Base-by-base conservation (phyloP, 441 rosid species). In the Melastoma candidum region DNA sequence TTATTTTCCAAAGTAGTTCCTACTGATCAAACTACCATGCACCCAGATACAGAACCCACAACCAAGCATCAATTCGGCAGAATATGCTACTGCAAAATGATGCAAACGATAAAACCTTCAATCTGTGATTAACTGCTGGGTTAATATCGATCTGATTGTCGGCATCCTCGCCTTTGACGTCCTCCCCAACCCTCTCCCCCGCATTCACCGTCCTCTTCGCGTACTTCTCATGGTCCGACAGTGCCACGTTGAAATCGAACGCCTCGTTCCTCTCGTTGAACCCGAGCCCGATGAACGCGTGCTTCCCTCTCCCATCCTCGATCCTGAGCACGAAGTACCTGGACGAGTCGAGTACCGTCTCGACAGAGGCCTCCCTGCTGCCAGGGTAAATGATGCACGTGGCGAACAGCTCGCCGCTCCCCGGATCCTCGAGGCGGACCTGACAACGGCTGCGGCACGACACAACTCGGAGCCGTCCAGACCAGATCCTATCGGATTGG, bases 401-500 rank as follows among this genome's bases (percentile, higher is more conserved):
- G 2, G 98, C 98, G 39, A 93, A 93, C 1, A 88, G 84, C 69
- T 88, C 98, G 0, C 82, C 93, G 13, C 95, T 76, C 70, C 68
- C 83, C 17, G 98, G 88, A 69, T 93, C 98, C 77, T 89, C 98
- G 13, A 93, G 77, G 0, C 95, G 92, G 87, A 93, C 88, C 96
- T 93, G 96, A 73, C 98, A 86, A 7, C 97, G 85, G 61, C 84
- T 93, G 65, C 84, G 84, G 69, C 88, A 84, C 11, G 97, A 93
- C 6, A 93, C 97, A 29, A 93, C 97, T 12, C 98, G 88, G 64
- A 93, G 96, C 10, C 97, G 69, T 10, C 98, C 97, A 7, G 97
- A 66, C 96, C 98, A 88, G 93, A 93, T 93, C 96, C 89, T 93
- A 65, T 93, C 96, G 57, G 97, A 82, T 52, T 93, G 98, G 29